These are phyloP conservation scores for Kentomonas sorsogonicus DNA, from an alignment of 208 protist species.

Conservation along the genomic window DNA sequence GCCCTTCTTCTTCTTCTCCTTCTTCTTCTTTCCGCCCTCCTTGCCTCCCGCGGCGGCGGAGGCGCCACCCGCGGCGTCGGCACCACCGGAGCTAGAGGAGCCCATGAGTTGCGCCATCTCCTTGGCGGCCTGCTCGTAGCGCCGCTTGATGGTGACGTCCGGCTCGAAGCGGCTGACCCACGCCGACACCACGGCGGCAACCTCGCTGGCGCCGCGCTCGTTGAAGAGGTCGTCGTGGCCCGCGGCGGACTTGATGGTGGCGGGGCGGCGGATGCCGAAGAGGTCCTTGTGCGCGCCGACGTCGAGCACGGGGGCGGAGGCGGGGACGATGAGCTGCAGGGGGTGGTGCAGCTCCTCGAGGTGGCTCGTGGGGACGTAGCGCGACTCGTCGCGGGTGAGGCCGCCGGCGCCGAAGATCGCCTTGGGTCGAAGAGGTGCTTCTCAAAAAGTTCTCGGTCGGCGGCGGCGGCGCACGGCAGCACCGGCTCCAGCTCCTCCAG, in stretches of 20 bases:
- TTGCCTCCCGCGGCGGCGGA: slow-evolving; percentile 17
- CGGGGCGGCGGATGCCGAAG: slow-evolving; percentile 54
- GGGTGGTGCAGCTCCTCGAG: slow-evolving; percentile 65
- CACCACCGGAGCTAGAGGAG: slow-evolving; percentile 11
- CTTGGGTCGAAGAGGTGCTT: slow-evolving; percentile 40
- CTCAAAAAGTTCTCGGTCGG: slow-evolving; percentile 51
- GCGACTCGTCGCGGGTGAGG: slow-evolving; percentile 46
- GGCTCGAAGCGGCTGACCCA: slow-evolving; percentile 85
- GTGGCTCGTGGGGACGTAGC: slow-evolving; percentile 56
- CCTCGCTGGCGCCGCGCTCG: slow-evolving; percentile 38
- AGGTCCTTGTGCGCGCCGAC: slow-evolving; percentile 68
- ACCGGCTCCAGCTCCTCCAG: slow-evolving; percentile 33
- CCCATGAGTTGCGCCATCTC: slow-evolving; percentile 72
- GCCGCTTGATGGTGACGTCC: slow-evolving; percentile 53
- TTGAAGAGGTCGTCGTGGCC: slow-evolving; percentile 52
- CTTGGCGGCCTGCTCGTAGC: slow-evolving; percentile 75
- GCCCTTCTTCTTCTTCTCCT: slow-evolving; percentile 69
- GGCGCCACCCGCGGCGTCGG: slow-evolving; percentile 12
- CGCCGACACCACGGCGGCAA: slow-evolving; percentile 44
- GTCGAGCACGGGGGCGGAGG: slow-evolving; percentile 36
- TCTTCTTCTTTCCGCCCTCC: slow-evolving; percentile 71
- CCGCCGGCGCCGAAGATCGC: slow-evolving; percentile 30
- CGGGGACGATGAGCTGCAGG: slow-evolving; percentile 70
- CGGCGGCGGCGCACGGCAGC: slow-evolving; percentile 32
- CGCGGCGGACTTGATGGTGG: slow-evolving; percentile 53